Percentiles rank a stretch among this genome's conserved stretches.
Conservation (phyloP, 2,329 filamentous ascomycete genomes). For the Cryoendolithus antarcticus region DNA sequence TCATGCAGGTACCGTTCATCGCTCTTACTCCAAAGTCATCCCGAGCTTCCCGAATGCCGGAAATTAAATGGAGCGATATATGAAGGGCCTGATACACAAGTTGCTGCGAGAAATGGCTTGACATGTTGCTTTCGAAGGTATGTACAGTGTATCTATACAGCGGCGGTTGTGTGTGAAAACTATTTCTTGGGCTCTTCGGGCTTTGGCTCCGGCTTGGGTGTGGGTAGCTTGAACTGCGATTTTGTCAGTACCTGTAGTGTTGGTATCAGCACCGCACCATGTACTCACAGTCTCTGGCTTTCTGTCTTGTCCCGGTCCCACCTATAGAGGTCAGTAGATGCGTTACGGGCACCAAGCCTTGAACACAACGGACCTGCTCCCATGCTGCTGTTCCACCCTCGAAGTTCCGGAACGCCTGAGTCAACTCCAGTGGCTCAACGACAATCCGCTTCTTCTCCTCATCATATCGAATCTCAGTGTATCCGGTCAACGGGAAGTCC, state of each 20-base stretch:
- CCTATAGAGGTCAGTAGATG: too few relatives aligned
- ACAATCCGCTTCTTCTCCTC: constrained; percentile 99
- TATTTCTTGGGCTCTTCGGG: constrained; percentile 87
- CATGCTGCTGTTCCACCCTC: constrained; percentile 55
- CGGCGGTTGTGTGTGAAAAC: constrained; percentile 9
- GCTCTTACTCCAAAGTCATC: too few relatives aligned
- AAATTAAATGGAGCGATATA: too few relatives aligned
- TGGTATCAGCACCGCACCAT: constrained; percentile 3
- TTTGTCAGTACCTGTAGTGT: too few relatives aligned
- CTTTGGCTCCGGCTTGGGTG: constrained; percentile 70
- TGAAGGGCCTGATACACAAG: too few relatives aligned
- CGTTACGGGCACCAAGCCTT: too few relatives aligned
- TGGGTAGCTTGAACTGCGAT: constrained; percentile 75
- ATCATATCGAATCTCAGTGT: constrained; percentile 95
- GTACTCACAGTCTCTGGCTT: constrained; percentile 56
- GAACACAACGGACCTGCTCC: constrained; percentile 39
- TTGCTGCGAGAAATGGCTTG: too few relatives aligned
- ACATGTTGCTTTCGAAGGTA: constrained; percentile 9
- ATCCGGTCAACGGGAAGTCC: constrained; percentile 94
- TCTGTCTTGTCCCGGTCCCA: constrained; percentile 59
- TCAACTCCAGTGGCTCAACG: constrained; percentile 92
- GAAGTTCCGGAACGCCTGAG: constrained; percentile 97
- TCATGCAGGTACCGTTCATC: too few relatives aligned
- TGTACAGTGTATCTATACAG: constrained; percentile 25
- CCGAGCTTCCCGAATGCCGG: too few relatives aligned